Conservation (phyloP, 78 protist species). For the slime mould (Dictyostelium discoideum) region dicty_2.7 NC_007089.4:962001-962500, state of each 20-base stretch:
- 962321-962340: background rate
- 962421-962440: background rate
- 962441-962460: background rate
- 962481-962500: background rate
- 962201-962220: background rate
- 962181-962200: conserved; percentile 8
- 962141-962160: background rate
- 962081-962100: conserved; percentile 77
- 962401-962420: background rate
- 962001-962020: background rate
- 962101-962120: conserved; percentile 48
- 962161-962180: conserved; percentile 31
- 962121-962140: background rate
- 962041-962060: background rate
- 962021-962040: background rate
- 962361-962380: background rate
- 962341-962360: background rate
- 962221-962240: background rate
- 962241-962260: background rate
- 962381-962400: background rate
- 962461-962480: background rate
- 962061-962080: conserved; percentile 47
- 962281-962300: background rate
- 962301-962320: background rate
- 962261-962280: background rate